Evolutionary conservation across 129 eudicot genomes (phyloP).

Genomic region (Helianthus annuus): DNA sequence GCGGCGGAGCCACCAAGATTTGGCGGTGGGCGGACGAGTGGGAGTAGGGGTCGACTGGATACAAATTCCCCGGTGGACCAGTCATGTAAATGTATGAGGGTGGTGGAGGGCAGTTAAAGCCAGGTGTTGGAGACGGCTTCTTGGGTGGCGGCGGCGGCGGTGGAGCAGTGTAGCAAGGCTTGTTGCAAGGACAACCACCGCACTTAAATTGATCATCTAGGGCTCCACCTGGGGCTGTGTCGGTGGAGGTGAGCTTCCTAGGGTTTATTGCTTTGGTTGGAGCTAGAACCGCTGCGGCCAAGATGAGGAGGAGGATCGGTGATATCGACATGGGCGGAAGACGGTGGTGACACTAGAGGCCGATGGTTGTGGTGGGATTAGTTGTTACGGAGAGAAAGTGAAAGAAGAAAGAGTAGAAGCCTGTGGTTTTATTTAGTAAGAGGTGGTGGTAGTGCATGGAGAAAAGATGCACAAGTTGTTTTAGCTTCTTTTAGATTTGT

Average conservation of each 20-base stretch:
- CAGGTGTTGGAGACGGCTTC: constrained; percentile 50
- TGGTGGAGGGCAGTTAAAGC: constrained; percentile 72
- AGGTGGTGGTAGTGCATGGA: background rate
- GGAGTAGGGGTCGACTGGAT: constrained; percentile 51
- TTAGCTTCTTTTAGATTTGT: too few relatives aligned
- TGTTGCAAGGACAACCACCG: constrained; percentile 79
- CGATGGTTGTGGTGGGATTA: background rate
- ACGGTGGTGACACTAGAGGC: background rate
- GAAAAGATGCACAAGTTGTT: background rate
- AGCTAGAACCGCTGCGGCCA: constrained; percentile 24
- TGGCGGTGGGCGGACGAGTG: constrained; percentile 33
- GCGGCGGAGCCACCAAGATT: constrained; percentile 21
- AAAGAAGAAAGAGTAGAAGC: constrained; percentile 20
- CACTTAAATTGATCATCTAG: constrained; percentile 52
- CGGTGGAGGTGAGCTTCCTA: constrained; percentile 39
- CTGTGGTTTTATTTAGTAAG: constrained; percentile 27
- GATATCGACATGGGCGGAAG: constrained; percentile 22
- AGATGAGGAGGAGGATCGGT: constrained; percentile 29
- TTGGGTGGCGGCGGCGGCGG: constrained; percentile 50
- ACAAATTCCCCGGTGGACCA: constrained; percentile 78
- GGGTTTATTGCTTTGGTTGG: constrained; percentile 32
- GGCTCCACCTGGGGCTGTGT: constrained; percentile 28
- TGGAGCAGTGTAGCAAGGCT: constrained; percentile 49
- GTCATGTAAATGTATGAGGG: constrained; percentile 51
- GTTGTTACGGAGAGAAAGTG: constrained; percentile 27